Evolutionary conservation across 345 rosid species (phyloP).

Genomic region (Populus simonii): DNA sequence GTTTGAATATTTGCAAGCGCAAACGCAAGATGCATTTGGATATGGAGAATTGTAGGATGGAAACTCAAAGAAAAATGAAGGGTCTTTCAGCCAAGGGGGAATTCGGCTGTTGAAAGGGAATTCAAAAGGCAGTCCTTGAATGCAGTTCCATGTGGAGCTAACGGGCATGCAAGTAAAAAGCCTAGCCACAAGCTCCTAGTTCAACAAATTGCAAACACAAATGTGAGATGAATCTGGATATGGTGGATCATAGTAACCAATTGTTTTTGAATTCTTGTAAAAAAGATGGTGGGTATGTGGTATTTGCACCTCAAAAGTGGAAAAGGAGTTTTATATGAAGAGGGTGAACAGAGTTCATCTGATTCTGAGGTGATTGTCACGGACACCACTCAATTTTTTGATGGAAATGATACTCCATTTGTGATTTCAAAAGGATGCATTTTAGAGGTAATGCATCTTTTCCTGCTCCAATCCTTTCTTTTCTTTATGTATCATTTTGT

Average conservation of each 20-base stretch:
- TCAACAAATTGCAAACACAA: slow-evolving; percentile 4
- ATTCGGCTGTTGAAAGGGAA: not conserved
- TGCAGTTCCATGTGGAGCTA: not conserved
- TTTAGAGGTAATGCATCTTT: slow-evolving; percentile 26
- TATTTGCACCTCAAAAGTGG: slow-evolving; percentile 21
- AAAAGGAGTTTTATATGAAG: slow-evolving; percentile 27
- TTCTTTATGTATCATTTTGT: not conserved
- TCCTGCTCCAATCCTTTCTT: slow-evolving; percentile 1
- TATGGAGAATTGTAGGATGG: not conserved
- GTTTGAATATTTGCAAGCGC: not conserved
- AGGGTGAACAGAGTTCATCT: slow-evolving; percentile 29
- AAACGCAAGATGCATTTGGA: slow-evolving; percentile 7
- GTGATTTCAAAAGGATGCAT: slow-evolving; percentile 30
- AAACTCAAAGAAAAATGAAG: not conserved
- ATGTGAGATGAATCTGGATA: slow-evolving; percentile 3
- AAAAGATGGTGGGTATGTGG: slow-evolving; percentile 11
- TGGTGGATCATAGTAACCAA: slow-evolving; percentile 30
- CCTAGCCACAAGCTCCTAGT: not conserved
- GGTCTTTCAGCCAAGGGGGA: not conserved
- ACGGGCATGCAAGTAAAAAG: not conserved
- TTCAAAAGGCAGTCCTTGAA: not conserved
- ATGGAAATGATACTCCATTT: slow-evolving; percentile 35
- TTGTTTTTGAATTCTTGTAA: slow-evolving; percentile 14
- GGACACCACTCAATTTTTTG: slow-evolving; percentile 31
- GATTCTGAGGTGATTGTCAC: slow-evolving; percentile 49